Base-by-base conservation (phyloP, 2,329 filamentous ascomycete genomes). In the Apiospora phragmitis region DNA sequence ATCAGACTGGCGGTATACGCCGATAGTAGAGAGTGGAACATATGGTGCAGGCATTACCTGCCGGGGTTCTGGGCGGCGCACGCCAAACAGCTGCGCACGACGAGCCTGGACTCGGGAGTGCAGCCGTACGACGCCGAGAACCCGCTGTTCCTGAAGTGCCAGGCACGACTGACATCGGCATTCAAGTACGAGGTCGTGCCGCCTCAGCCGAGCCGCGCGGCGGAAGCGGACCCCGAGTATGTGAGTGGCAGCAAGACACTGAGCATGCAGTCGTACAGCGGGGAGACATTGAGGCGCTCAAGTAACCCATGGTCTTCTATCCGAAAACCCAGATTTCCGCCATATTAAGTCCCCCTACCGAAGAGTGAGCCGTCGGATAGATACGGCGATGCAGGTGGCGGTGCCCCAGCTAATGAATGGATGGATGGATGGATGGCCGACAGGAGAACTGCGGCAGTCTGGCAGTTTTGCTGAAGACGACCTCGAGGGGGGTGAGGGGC, bases 31-130 rank as follows among this genome's bases (percentile, higher is more conserved):
- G 84, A 84, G 74, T 89, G 85, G 73, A 4, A 47, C 2, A 83
- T 79, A 76, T 91, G 89, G 89, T 89, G 89, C 9, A 75, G 76
- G 6, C 88, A 91, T 77, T 91, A 88, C 76, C 83, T 91, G 7
- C 85, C 85, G 0, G 88, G 86, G 8, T 81, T 90, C 1, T 85
- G 86, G 35, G 84, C 86, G 71, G 88, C 89, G 0, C 88, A 91
- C 73, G 81, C 82, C 1, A 82, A 84, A 32, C 89, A 91, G 77
- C 79, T 86, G 12, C 90, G 89, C 80, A 90, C 89, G 76, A 87
- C 86, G 0, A 91, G 90, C 84, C 90, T 90, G 75, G 89, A 91
- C 71, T 80, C 85, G 0, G 89, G 89, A 0, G 87, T 89, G 4
- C 82, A 88, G 8, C 81, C 84, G 72, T 91, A 90, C 74, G 85